Conservation (phyloP, 1,284 basidiomycete species). For the Ceratobasidium sp. region DNA sequence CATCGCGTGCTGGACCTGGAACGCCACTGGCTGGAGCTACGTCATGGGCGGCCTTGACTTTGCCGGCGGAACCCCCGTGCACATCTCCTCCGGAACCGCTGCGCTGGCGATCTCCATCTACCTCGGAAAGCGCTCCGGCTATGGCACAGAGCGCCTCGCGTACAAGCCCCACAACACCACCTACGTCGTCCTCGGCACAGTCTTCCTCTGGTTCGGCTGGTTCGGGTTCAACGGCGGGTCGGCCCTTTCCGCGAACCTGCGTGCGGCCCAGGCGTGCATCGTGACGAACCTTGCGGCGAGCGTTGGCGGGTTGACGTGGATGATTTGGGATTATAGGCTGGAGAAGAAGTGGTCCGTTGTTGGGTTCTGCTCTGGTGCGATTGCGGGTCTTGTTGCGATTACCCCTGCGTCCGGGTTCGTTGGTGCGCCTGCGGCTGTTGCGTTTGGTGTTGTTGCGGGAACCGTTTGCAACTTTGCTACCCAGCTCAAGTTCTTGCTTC, state of each 20-base stretch:
- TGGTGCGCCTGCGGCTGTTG: conserved; percentile 82
- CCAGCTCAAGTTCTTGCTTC: conserved; percentile 84
- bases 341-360: conserved; percentile 94
- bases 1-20: conserved; percentile 96
- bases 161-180: conserved; percentile 90
- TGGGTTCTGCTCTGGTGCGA: conserved; percentile 96
- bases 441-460: conserved; percentile 87
- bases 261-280: conserved; percentile 89
- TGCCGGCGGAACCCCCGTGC: conserved; percentile 93
- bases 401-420: conserved; percentile 93
- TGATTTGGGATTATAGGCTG: conserved; percentile 92
- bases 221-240: conserved; percentile 89
- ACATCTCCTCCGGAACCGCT: conserved; percentile 91
- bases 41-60: conserved; percentile 86
- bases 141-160: conserved; percentile 89
- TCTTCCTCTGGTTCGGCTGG: conserved; percentile 99
- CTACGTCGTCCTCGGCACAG: conserved; percentile 92
- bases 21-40: conserved; percentile 85
- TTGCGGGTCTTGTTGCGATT: conserved; percentile 90
- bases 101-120: conserved; percentile 92
- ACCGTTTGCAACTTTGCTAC: conserved; percentile 93
- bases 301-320: conserved; percentile 93
- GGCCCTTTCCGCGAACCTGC: conserved; percentile 85
- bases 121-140: conserved; percentile 83
- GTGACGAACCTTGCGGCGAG: conserved; percentile 92